These are phyloP conservation scores for Lepidium didymum DNA, from an alignment of 345 rosid species.

Conservation along the genomic window DNA sequence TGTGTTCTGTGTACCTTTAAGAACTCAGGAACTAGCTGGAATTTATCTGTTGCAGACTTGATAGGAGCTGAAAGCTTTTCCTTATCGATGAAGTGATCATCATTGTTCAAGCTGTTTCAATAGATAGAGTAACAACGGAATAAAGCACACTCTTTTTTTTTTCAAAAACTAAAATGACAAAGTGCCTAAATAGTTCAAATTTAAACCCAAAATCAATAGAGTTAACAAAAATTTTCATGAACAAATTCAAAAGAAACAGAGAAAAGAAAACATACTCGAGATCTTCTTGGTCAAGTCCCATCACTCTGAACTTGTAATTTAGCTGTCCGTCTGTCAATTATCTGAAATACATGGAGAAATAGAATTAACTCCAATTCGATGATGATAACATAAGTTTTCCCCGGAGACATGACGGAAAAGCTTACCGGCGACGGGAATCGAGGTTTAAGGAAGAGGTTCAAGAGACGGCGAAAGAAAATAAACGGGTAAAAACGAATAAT, in stretches of 20 bases:
- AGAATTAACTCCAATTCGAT: neutral
- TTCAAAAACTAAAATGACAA: neutral
- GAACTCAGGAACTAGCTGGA: constrained; percentile 31
- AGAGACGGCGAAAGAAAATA: neutral
- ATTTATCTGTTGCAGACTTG: constrained; percentile 21
- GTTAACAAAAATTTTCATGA: neutral
- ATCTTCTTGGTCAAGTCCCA: constrained; percentile 17
- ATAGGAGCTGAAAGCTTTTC: constrained; percentile 28
- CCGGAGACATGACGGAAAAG: neutral
- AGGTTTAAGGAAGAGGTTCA: neutral
- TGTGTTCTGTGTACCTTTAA: constrained; percentile 22
- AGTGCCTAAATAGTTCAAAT: neutral
- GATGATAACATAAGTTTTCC: neutral
- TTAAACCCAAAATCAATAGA: neutral
- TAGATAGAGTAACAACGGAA: neutral
- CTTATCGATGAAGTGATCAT: constrained; percentile 6
- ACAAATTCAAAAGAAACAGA: no score
- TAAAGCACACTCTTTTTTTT: neutral
- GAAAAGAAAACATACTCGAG: constrained; percentile 8
- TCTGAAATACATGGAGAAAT: neutral
- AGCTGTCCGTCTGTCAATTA: neutral
- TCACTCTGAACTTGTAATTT: neutral
- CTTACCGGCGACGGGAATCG: neutral
- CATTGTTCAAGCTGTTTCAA: constrained; percentile 10
- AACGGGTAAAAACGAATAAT: neutral